phyloP scores from a whole-genome alignment of 2,329 filamentous ascomycete genomes.

The Sarocladium oryzae region DNA sequence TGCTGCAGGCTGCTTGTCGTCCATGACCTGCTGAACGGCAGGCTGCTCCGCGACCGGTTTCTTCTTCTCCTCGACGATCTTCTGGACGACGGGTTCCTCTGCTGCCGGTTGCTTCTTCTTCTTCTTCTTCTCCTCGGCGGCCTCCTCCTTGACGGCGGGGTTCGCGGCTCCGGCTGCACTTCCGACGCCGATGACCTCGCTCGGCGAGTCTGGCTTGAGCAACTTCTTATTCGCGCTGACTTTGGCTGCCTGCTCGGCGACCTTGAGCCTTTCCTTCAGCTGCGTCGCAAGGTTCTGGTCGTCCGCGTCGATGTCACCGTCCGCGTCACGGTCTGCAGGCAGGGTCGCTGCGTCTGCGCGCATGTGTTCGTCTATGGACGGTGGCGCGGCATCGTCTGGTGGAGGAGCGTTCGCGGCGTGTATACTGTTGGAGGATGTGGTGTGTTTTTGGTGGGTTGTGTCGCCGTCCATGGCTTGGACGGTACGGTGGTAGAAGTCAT shows the following conservation, averaged over 20 bases:
- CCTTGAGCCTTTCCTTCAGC: constrained; percentile 57
- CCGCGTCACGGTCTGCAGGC: constrained; percentile 43
- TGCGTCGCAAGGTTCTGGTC: constrained; percentile 42
- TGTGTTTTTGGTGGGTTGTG: constrained; percentile 9
- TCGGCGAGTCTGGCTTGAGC: constrained; percentile 52
- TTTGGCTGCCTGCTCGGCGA: constrained; percentile 63
- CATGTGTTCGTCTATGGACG: constrained; percentile 30
- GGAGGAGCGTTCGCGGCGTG: constrained; percentile 3
- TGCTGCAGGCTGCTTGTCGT: not conserved
- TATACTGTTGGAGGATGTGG: constrained; percentile 1
- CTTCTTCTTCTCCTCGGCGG: constrained; percentile 19
- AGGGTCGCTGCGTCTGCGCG: constrained; percentile 32
- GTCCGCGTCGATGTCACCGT: constrained; percentile 50
- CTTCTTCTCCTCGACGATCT: too few species aligned
- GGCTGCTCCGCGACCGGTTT: constrained; percentile 38
- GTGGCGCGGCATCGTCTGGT: constrained; percentile 12
- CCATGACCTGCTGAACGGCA: not conserved
- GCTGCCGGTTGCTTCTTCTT: constrained; percentile 39
- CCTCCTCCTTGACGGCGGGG: not conserved
- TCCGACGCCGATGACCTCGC: constrained; percentile 51
- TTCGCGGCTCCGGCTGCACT: constrained; percentile 48
- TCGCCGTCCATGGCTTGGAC: constrained; percentile 44
- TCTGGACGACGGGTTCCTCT: constrained; percentile 22
- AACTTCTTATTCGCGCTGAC: constrained; percentile 62
- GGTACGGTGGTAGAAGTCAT: constrained; percentile 57